Evolutionary conservation across 179 eudicot species (phyloP), one percentile per base, ranked within the genome.

Genomic region (Beta macrorhiza): DNA sequence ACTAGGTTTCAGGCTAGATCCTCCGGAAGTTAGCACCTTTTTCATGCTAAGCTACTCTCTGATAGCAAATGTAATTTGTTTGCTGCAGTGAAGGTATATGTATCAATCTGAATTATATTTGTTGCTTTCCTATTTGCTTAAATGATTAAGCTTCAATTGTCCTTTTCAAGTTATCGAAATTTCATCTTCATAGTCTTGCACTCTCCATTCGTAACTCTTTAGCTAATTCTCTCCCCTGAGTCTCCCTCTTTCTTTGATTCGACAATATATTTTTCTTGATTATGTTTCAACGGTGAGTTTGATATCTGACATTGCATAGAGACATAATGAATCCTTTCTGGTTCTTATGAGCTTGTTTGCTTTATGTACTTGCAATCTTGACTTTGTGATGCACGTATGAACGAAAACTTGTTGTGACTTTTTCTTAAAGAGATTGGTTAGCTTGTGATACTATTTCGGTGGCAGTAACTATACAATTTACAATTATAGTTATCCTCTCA

Each of bases 11-110:
- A 25, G 22, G 37, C 20, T 67, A 74, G 74, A 53, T 19, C 29
- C 19, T 16, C 19, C 42, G 25, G 77, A 80, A 80, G 72, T 45
- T 80, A 71, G 37, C 51, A 62, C 51, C 42, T 16, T 51, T 44
- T 56, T 61, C 32, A 32, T 79, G 78, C 81, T 67, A 79, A 52
- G 45, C 45, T 51, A 16, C 45, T 17, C 6, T 7, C 2, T 61
- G 56, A 17, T 72, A 44, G 25, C 67, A 59, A 61, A 59, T 49
- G 32, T 29, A 29, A 29, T 29, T 29, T 29, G 32, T 29, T 29
- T 29, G 32, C 32, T 29, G 32, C 32, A 29, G 32, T 29, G 32
- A 29, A 29, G 32, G 32, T 29, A 29, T 29, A 29, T 29, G 32
- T 29, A 29, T 29, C 32, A 29, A 29, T 29, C 32, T 29, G 32